phyloP scores from a whole-genome alignment of 768 basidiomycete species.

The Leccinum arenicola region DNA sequence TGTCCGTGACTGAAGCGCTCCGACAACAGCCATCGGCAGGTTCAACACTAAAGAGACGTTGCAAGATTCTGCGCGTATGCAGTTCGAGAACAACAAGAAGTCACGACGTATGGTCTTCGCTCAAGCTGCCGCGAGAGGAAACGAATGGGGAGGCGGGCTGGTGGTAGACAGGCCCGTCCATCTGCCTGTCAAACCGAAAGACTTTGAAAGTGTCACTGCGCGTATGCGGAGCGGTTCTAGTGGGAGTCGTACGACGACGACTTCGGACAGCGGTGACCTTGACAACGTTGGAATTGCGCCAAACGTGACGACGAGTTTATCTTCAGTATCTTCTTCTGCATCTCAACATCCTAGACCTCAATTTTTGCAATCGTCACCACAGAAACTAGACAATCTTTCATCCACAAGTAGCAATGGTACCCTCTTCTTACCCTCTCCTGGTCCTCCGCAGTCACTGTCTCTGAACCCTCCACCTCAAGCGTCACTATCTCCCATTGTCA shows the following conservation, averaged over 20 bases:
- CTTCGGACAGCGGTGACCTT: slow-evolving; percentile 70
- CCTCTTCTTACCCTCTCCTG: slow-evolving; percentile 37
- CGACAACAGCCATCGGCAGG: slow-evolving; percentile 35
- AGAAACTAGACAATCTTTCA: slow-evolving; percentile 28
- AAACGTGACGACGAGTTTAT: slow-evolving; percentile 43
- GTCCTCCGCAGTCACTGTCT: slow-evolving; percentile 34
- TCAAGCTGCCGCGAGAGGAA: slow-evolving; percentile 67
- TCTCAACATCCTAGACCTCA: slow-evolving; percentile 46
- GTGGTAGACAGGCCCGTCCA: slow-evolving; percentile 44
- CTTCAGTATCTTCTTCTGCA: slow-evolving; percentile 62
- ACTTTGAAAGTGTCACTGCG: slow-evolving; percentile 37
- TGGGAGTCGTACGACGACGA: slow-evolving; percentile 72
- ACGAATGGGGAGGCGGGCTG: slow-evolving; percentile 51
- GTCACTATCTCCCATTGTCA: slow-evolving; percentile 74
- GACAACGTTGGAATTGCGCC: slow-evolving; percentile 43
- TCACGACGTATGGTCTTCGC: slow-evolving; percentile 67
- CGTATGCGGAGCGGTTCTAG: slow-evolving; percentile 81
- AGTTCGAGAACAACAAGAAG: slow-evolving; percentile 79
- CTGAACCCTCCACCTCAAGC: slow-evolving; percentile 37
- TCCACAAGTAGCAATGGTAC: slow-evolving; percentile 37
- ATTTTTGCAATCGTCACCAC: slow-evolving; percentile 44
- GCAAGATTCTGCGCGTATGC: slow-evolving; percentile 75
- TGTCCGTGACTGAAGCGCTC: background rate
- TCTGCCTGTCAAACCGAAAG: slow-evolving; percentile 45
- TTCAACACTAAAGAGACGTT: slow-evolving; percentile 73